Percentiles rank a stretch among this genome's conserved stretches.
Evolutionary conservation across 2,329 filamentous ascomycete genomes (phyloP).

Genomic region (Fusarium sp.): DNA sequence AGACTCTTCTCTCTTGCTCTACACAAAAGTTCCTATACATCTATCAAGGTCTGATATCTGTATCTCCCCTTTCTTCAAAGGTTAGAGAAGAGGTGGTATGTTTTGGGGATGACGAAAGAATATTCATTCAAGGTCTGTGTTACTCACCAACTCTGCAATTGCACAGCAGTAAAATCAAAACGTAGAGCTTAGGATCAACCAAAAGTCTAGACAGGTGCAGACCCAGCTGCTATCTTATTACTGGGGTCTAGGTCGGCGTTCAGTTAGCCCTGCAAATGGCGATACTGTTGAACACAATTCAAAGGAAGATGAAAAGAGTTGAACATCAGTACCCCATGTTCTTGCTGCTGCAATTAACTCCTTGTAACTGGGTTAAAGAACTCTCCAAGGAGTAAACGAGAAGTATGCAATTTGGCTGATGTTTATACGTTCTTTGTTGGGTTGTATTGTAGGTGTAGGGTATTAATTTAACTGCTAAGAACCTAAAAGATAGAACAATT

Average conservation of each 20-base stretch:
- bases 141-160: slow-evolving; percentile 19
- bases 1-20: slow-evolving; percentile 39
- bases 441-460: background rate
- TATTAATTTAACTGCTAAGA: too few species aligned
- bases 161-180: slow-evolving; percentile 38
- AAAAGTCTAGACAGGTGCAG: slow-evolving; percentile 38
- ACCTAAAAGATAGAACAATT: too few species aligned
- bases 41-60: slow-evolving; percentile 24
- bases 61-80: slow-evolving; percentile 10
- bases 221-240: slow-evolving; percentile 23
- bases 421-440: background rate
- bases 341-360: background rate
- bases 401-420: background rate
- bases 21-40: slow-evolving; percentile 38
- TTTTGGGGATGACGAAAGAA: slow-evolving; percentile 32
- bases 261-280: slow-evolving; percentile 38
- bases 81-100: slow-evolving; percentile 20
- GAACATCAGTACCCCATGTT: background rate
- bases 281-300: slow-evolving; percentile 27
- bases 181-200: slow-evolving; percentile 35
- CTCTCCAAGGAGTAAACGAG: background rate
- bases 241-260: slow-evolving; percentile 13
- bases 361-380: background rate
- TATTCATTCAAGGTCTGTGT: slow-evolving; percentile 19
- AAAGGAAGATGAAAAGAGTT: slow-evolving; percentile 12